These are phyloP conservation scores for Plasmodium vivax DNA, from an alignment of 169 alveolate species.

Conservation along the genomic window DNA sequence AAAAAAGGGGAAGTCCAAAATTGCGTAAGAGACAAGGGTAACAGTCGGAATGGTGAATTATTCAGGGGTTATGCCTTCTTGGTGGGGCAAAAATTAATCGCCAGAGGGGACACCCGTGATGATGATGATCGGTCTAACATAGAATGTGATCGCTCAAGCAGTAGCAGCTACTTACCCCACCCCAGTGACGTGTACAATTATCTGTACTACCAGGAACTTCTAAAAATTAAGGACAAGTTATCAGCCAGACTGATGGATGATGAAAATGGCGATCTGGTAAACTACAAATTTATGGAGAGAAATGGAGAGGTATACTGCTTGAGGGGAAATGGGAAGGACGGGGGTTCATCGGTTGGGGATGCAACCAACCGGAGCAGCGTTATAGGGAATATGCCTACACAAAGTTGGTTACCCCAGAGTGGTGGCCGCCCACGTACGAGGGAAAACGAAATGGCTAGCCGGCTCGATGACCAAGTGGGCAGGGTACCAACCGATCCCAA, in stretches of 20 bases:
- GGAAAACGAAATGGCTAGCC: background rate
- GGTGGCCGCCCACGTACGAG: background rate
- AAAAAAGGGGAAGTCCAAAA: background rate
- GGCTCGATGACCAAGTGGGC: background rate
- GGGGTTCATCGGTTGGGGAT: background rate
- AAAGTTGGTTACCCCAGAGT: background rate
- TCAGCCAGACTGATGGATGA: background rate
- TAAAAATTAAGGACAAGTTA: background rate
- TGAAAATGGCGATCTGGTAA: background rate
- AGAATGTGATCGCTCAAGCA: background rate
- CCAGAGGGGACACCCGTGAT: background rate
- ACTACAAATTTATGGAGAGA: background rate
- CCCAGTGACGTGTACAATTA: constrained; percentile 64
- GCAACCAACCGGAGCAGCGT: background rate
- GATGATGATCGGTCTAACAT: background rate
- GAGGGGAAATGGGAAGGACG: background rate
- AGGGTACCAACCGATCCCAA: background rate
- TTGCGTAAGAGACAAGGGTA: background rate
- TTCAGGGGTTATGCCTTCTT: background rate
- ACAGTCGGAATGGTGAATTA: background rate
- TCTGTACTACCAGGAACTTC: constrained; percentile 43
- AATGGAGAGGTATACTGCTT: background rate
- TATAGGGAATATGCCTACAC: background rate
- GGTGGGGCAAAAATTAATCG: background rate
- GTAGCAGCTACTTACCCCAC: constrained; percentile 23